These are phyloP conservation scores for Thecamonas trahens DNA, from an alignment of 78 protist genomes.

Conservation along the genomic window DNA sequence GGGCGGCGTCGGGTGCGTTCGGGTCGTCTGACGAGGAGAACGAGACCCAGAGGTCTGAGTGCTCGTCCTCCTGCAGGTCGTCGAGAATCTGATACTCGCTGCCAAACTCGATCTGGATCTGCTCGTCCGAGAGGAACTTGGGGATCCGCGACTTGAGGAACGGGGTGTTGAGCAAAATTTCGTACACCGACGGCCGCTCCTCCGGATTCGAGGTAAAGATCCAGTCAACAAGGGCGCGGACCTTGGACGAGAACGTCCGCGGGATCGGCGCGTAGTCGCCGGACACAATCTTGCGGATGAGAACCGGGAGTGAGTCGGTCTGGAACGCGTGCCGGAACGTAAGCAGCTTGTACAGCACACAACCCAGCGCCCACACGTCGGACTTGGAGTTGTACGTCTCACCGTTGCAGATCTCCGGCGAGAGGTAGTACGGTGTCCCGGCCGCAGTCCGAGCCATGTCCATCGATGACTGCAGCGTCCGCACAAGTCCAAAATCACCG, in stretches of 20 bases:
- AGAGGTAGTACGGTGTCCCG: not conserved
- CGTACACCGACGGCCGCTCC: slow-evolving; percentile 53
- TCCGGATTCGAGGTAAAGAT: slow-evolving; percentile 49
- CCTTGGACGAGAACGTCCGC: slow-evolving; percentile 22
- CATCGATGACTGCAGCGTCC: not conserved
- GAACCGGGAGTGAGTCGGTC: slow-evolving; percentile 58
- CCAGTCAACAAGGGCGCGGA: slow-evolving; percentile 34
- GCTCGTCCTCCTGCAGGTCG: no score
- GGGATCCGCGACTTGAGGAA: slow-evolving; percentile 29
- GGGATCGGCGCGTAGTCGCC: slow-evolving; percentile 81
- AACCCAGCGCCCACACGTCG: slow-evolving; percentile 73
- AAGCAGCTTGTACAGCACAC: slow-evolving; percentile 71
- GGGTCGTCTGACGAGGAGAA: no score
- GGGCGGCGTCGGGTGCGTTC: no score
- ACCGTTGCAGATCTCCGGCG: slow-evolving; percentile 32
- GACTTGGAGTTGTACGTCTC: slow-evolving; percentile 60
- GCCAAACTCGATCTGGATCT: not conserved
- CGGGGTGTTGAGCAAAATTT: slow-evolving; percentile 31
- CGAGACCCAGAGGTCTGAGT: no score
- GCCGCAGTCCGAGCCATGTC: slow-evolving; percentile 21
- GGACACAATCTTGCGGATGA: slow-evolving; percentile 72
- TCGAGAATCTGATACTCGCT: no score
- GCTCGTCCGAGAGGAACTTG: slow-evolving; percentile 3
- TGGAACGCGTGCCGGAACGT: slow-evolving; percentile 79
- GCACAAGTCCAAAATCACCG: slow-evolving; percentile 29